A percentile compares a stretch with the other conserved stretches of the same genome.
phyloP scores from a whole-genome alignment of 108 stramenopile species.

The Skeletonema grethae region DNA sequence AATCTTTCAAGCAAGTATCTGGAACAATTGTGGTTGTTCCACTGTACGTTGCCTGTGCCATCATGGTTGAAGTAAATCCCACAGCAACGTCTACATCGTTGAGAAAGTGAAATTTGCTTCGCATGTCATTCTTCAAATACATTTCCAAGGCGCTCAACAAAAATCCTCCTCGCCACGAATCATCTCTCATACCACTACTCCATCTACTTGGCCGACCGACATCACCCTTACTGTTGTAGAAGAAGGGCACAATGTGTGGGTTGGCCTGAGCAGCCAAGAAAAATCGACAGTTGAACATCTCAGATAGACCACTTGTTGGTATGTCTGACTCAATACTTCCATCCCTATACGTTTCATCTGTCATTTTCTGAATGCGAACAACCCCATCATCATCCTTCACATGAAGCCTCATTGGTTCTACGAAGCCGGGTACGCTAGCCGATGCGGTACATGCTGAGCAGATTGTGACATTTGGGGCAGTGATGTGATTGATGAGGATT shows the following conservation, averaged over 20 bases:
- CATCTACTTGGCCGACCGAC: constrained; percentile 87
- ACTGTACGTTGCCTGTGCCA: constrained; percentile 64
- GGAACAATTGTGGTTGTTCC: constrained; percentile 90
- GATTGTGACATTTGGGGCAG: constrained; percentile 94
- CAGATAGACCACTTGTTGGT: constrained; percentile 84
- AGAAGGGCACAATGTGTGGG: constrained; percentile 84
- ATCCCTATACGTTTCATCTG: constrained; percentile 73
- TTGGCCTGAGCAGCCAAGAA: constrained; percentile 93
- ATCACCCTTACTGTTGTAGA: constrained; percentile 82
- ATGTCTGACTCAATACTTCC: constrained; percentile 91
- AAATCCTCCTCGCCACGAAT: constrained; percentile 88
- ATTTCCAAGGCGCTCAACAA: constrained; percentile 59
- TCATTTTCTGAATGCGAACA: constrained; percentile 48
- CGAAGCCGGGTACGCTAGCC: constrained; percentile 95
- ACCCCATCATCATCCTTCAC: constrained; percentile 87
- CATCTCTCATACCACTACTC: constrained; percentile 63
- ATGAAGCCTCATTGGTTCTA: constrained; percentile 78
- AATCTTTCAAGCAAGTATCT: constrained; percentile 72
- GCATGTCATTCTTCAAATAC: constrained; percentile 82
- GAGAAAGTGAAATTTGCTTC: constrained; percentile 80
- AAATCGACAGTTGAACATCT: constrained; percentile 96
- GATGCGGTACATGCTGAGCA: constrained; percentile 89
- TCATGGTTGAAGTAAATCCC: constrained; percentile 80
- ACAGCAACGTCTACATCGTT: constrained; percentile 86
- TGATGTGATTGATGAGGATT: constrained; percentile 93